A percentile compares a stretch with the other conserved stretches of the same genome.
Conservation (phyloP, 768 basidiomycete species). For the Tylopilus vinaceipallidus region DNA sequence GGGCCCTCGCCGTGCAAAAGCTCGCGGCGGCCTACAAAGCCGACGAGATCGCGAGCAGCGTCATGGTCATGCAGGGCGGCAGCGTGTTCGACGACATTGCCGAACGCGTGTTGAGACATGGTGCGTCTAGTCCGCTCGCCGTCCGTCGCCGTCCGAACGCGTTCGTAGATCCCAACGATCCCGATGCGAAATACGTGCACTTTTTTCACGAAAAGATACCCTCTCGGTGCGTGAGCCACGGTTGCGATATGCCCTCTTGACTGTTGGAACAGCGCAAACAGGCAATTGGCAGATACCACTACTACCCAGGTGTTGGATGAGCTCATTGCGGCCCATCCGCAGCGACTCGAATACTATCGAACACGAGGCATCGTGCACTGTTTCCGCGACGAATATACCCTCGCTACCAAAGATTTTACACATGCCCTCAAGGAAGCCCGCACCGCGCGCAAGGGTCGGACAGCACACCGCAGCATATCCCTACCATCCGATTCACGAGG, state of each 20-base stretch:
- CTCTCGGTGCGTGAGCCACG: conserved; percentile 60
- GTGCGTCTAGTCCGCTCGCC: conserved; percentile 33
- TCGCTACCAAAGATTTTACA: conserved; percentile 80
- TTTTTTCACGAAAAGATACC: conserved; percentile 97
- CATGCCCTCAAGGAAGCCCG: conserved; percentile 77
- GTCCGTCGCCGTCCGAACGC: background rate
- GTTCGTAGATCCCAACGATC: conserved; percentile 63
- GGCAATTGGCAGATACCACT: conserved; percentile 84
- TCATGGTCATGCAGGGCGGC: conserved; percentile 94
- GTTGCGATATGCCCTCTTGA: conserved; percentile 9
- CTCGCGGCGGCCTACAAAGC: conserved; percentile 81
- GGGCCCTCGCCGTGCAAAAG: conserved; percentile 83
- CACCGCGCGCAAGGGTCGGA: conserved; percentile 61
- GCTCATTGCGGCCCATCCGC: conserved; percentile 69
- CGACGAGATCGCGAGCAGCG: conserved; percentile 90
- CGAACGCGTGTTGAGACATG: conserved; percentile 74
- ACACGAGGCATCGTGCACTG: conserved; percentile 90
- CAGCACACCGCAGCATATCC: conserved; percentile 48
- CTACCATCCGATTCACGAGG: conserved; percentile 37
- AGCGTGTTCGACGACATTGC: conserved; percentile 93
- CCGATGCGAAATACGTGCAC: conserved; percentile 84
- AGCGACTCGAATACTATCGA: conserved; percentile 80
- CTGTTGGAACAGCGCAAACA: conserved; percentile 33
- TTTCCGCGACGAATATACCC: conserved; percentile 78
- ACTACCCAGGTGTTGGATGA: conserved; percentile 76